Base-by-base conservation (phyloP, 306 rosid genomes). In the Pterocarpus santalinus region DNA sequence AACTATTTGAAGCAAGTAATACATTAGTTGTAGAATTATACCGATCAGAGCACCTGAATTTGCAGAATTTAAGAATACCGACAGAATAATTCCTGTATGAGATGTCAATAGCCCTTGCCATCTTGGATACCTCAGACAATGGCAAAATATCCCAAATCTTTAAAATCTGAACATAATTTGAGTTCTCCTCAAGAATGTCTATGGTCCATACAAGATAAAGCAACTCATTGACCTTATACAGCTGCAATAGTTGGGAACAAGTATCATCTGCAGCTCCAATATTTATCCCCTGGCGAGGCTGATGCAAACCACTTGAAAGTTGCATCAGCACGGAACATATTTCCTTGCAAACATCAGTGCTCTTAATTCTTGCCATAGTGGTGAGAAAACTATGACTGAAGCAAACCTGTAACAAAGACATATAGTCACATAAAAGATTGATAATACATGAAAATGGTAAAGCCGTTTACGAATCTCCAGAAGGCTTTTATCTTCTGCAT, bases 261-360 rank as follows among this genome's bases (percentile, higher is more conserved):
- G 62, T 72, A 13, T 72, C 79, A 49, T 63, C 80, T 16, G 65
- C 67, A 38, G 69, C 65, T 52, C 38, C 67, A 36, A 64, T 43
- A 38, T 49, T 73, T 69, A 63, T 87, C 63, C 41, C 68, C 46
- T 35, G 39, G 22, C 66, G 30, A 62, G 84, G 85, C 64, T 39
- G 83, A 62, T 86, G 89, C 91, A 88, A 81, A n/a, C 94, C 89
- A 65, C 71, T 76, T 58, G 92, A 79, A 85, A 88, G 89, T 75
- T 85, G 89, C 74, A 62, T 68, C 69, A 88, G 74, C 73, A 88
- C 44, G 12, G 46, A 73, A 61, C 80, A 73, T 39, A 88, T 83
- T 79, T 83, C 78, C 66, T 75, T 64, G 55, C 80, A 64, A 64
- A 81, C 35, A 63, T 76, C 80, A 6, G 38, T 38, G 74, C 86